A percentile compares a stretch with the other conserved stretches of the same genome.
These are phyloP conservation scores for Suhomyces xylopsoci DNA, from an alignment of 805 yeast genomes.

Conservation along the genomic window DNA sequence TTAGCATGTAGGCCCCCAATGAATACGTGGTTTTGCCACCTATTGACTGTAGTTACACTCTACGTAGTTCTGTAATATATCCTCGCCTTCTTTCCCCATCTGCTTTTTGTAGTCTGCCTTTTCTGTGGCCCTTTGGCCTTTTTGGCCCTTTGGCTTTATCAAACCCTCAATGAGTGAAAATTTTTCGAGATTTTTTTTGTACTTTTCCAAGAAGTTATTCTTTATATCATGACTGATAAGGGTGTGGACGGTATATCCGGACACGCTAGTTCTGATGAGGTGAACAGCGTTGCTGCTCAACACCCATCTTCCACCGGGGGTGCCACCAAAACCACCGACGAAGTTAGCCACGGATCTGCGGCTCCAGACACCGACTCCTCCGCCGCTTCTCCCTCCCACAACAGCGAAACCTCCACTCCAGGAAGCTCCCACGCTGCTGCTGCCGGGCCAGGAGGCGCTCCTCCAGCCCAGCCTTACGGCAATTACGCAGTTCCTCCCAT, in stretches of 20 bases:
- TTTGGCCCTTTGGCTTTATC: no score
- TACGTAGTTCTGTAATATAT: background rate
- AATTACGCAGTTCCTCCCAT: background rate
- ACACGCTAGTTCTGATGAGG: conserved; percentile 2
- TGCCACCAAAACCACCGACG: background rate
- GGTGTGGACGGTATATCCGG: conserved; percentile 6
- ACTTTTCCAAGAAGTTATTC: background rate
- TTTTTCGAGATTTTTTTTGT: conserved; percentile 1
- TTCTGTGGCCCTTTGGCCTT: background rate
- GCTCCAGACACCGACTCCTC: background rate
- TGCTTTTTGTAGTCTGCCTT: background rate
- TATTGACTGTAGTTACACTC: background rate
- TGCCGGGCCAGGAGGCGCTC: conserved; percentile 5
- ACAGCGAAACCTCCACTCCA: conserved; percentile 2
- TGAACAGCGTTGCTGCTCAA: background rate
- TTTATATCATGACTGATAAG: conserved; percentile 4
- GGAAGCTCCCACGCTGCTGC: background rate
- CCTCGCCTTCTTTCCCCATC: background rate
- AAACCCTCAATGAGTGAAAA: conserved; percentile 6
- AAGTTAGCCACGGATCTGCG: background rate
- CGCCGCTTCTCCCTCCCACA: background rate
- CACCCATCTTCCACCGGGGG: background rate
- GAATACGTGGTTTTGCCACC: background rate
- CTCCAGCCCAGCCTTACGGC: conserved; percentile 3
- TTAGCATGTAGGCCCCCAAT: background rate